A percentile compares a stretch with the other conserved stretches of the same genome.
Conservation (phyloP, 768 basidiomycete genomes). For the Suillus alpinus region DNA sequence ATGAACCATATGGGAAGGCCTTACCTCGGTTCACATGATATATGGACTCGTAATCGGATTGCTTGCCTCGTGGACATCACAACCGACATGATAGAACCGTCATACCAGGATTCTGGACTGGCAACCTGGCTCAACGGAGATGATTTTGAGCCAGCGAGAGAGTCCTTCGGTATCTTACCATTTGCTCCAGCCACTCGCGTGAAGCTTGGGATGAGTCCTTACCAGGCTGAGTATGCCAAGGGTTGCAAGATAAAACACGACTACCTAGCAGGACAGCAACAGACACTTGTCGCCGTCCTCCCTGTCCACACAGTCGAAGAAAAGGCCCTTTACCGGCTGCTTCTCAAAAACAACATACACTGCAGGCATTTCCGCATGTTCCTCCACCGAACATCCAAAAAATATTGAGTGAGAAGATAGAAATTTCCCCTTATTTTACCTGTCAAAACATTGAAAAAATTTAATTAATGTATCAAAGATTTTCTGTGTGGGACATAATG, state of each 20-base stretch:
- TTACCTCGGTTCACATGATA: slow-evolving; percentile 21
- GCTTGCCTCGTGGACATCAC: neutral
- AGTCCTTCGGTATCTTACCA: slow-evolving; percentile 12
- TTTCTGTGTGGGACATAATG: too few relatives aligned
- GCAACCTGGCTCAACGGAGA: slow-evolving; percentile 17
- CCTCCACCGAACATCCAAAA: too few relatives aligned
- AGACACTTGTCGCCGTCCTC: slow-evolving; percentile 24
- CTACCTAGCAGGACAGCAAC: slow-evolving; percentile 23
- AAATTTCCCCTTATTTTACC: too few relatives aligned
- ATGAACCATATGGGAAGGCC: slow-evolving; percentile 21
- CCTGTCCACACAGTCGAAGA: slow-evolving; percentile 27
- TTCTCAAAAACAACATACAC: slow-evolving; percentile 1
- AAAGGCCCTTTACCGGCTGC: slow-evolving; percentile 16
- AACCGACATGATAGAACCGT: neutral
- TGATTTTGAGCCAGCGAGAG: slow-evolving; percentile 1
- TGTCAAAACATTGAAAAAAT: too few relatives aligned
- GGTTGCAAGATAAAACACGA: slow-evolving; percentile 11
- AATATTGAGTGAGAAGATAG: too few relatives aligned
- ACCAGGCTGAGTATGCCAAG: neutral
- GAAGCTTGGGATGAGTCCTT: slow-evolving; percentile 14
- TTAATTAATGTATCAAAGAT: too few relatives aligned
- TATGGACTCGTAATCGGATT: slow-evolving; percentile 22
- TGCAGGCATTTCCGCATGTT: too few relatives aligned
- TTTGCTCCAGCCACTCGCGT: neutral
- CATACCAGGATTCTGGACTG: neutral